Conservation (phyloP, 2,329 filamentous ascomycete genomes). For the Neurospora sp. region DNA sequence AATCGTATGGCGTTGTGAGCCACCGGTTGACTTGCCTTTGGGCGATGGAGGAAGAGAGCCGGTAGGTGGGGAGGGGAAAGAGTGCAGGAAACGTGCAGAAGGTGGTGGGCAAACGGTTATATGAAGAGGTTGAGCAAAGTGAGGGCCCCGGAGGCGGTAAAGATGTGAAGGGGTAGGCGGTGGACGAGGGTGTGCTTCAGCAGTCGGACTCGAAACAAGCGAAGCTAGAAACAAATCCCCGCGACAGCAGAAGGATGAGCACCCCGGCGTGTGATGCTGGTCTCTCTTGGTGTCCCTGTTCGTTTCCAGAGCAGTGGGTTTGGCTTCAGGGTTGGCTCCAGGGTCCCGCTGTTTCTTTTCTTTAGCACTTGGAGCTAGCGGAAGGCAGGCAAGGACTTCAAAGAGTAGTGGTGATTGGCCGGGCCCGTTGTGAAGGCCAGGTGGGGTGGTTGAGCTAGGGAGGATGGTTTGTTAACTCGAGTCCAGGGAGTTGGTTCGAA, state of each 20-base stretch:
- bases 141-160: constrained; percentile 9
- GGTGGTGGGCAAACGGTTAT: constrained; percentile 21
- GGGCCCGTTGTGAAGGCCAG: neutral
- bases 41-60: constrained; percentile 17
- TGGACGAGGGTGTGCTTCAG: constrained; percentile 12
- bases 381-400: neutral
- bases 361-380: neutral
- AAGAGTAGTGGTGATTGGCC: neutral
- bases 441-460: neutral
- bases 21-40: constrained; percentile 27
- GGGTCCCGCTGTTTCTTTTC: constrained; percentile 1
- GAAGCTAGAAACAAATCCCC: constrained; percentile 13
- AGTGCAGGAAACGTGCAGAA: constrained; percentile 16
- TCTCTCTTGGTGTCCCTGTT: constrained; percentile 6
- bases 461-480: neutral
- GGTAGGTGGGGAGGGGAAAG: constrained; percentile 27
- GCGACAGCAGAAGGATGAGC: constrained; percentile 11
- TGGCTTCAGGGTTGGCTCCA: constrained; percentile 13
- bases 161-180: constrained; percentile 2
- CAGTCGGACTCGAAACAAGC: constrained; percentile 11
- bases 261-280: constrained; percentile 14
- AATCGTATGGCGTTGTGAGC: constrained; percentile 23
- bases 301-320: constrained; percentile 18
- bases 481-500: neutral
- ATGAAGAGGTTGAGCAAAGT: constrained; percentile 16